Percentiles rank a stretch among this genome's conserved stretches.
phyloP scores from a whole-genome alignment of 257 asterid species.

The Lantana camara region DNA sequence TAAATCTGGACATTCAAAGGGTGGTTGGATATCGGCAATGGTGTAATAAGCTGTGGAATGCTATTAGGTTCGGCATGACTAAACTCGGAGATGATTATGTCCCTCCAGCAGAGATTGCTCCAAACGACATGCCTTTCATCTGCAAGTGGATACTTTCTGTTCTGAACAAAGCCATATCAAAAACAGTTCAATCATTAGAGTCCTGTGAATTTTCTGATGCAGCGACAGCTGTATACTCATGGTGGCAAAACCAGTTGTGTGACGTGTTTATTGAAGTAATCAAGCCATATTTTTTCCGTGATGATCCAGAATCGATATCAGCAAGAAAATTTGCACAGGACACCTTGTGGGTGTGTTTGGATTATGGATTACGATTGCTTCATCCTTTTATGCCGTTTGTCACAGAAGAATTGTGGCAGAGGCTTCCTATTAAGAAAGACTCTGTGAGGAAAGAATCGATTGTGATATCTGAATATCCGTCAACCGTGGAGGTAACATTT shows the following conservation, averaged over 20 bases:
- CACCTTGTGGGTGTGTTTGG: constrained; percentile 90
- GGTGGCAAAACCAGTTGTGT: constrained; percentile 94
- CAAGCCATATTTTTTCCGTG: constrained; percentile 75
- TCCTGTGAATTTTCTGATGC: constrained; percentile 90
- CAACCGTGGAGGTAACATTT: constrained; percentile 61
- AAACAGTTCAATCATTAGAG: constrained; percentile 64
- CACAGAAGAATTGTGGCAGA: constrained; percentile 98
- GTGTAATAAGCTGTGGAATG: constrained; percentile 99
- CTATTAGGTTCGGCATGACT: constrained; percentile 90
- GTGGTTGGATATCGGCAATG: constrained; percentile 96
- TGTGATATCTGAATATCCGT: constrained; percentile 81
- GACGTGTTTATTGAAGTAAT: constrained; percentile 95
- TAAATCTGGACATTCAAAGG: constrained; percentile 89
- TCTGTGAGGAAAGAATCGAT: constrained; percentile 74
- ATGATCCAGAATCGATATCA: constrained; percentile 46
- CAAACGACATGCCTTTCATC: constrained; percentile 75
- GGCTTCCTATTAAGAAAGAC: constrained; percentile 72
- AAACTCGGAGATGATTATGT: constrained; percentile 87
- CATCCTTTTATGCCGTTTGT: constrained; percentile 98
- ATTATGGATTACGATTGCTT: constrained; percentile 78
- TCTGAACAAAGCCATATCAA: constrained; percentile 80
- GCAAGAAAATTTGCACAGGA: constrained; percentile 74
- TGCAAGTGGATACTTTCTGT: constrained; percentile 96
- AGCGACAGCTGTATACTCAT: constrained; percentile 78
- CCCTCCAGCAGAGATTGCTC: constrained; percentile 65